Evolutionary conservation across 352 stramenopile species (phyloP), one percentile per base, ranked within the genome.

Genomic region (Phytophthora uliginosa): DNA sequence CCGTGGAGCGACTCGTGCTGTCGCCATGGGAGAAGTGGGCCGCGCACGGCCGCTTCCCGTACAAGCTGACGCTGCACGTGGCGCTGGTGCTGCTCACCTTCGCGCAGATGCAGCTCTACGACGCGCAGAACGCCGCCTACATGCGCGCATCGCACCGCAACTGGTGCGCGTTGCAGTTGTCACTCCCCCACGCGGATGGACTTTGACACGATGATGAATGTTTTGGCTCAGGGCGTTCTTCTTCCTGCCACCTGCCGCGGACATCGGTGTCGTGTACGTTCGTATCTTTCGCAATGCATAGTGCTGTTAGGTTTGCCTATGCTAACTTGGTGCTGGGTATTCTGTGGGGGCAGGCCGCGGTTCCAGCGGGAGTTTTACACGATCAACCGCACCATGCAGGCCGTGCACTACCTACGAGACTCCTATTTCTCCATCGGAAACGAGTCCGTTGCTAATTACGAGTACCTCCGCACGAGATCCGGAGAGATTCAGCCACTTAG

Each of bases 11-110:
- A 26, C 63, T 94, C 36, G 59, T 90, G 74, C 79, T 97, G 15
- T 95, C 90, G n/a, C 87, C 88, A 20, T 94, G 85, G 79, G 89
- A 95, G 62, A 96, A 95, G 55, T 97, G 89, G 89, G 28, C 61
- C 22, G 24, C 48, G 17, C 81, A 95, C 70, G 72, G 86, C 17
- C 86, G 87, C 53, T 93, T 98, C 68, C 92, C 91, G 5, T 95
- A 82, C 78, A 98, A 98, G 74, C 71, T 97, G 69, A 63, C 73
- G 66, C 79, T 96, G 64, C 91, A 98, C 55, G 63, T 89, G 40
- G 47, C 82, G n/a, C 84, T 98, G 15, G 34, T 98, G 56, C 48
- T 80, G 62, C 85, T 95, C 74, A 92, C 87, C 45, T 82, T 85
- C 47, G 51, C 78, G 24, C 89, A 95, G 60, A 93, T 97, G 83